Base-by-base conservation (phyloP, 2,329 filamentous ascomycete genomes). In the Alternaria tenuissima region DNA sequence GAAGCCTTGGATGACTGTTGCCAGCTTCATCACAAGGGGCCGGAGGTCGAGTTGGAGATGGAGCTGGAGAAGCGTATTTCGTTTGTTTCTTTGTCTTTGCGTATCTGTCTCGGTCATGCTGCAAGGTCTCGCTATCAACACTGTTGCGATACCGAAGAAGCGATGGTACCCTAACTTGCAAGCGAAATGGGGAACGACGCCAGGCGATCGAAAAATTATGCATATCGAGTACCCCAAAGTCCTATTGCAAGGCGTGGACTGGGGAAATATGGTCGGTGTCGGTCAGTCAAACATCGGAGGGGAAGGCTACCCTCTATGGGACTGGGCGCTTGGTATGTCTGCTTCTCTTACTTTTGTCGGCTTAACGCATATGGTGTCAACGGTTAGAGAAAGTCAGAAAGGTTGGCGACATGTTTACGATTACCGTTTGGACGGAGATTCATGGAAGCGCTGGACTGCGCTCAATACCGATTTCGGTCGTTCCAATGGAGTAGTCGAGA, bases 1-100 rank as follows among this genome's bases (percentile, higher is more conserved):
- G 8, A 61, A 61, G 48, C 54, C 54, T 14, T 61, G 59, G 54
- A 61, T 61, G 48, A 57, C 59, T 16, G 18, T 57, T 5, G 12
- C n/a, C 11, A 34, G 11, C 16, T 57, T 61, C 34, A 12, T 9
- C 18, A 41, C 11, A 11, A 18, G 54, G n/a, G 54, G 24, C 22
- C 16, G 43, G 14, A 34, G 34, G 5, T 54, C 41, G 7, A 30
- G 22, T 18, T 41, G 20, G 7, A 36, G n/a, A 14, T 41, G 20
- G 36, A 57, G 20, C 8, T 58, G 46, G 34, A 51, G 28, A 8
- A 61, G 54, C 22, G 34, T 58, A 16, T 4, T 12, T 6, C 39
- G 59, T 7, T 58, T 16, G 28, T 36, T 58, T 18, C n/a, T 51
- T 58, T 57, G 49, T 39, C 36, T 61, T 2, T 54, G 42, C 55